Evolutionary conservation across 352 stramenopile species (phyloP).

Genomic region (Globisporangium cederbergense): DNA sequence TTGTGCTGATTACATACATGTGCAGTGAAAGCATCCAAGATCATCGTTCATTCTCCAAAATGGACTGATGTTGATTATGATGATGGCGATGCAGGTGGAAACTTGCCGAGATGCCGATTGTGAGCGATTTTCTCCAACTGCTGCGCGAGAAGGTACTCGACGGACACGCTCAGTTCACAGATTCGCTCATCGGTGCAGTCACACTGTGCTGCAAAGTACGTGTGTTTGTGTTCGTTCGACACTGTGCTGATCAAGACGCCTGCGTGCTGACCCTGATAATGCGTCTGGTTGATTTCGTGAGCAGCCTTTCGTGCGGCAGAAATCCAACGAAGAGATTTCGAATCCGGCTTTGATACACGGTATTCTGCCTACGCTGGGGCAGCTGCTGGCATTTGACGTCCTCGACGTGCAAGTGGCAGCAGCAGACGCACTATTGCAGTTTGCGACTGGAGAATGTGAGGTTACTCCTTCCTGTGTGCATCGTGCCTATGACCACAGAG

Average conservation of each 20-base stretch:
- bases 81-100: constrained; percentile 45
- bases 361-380: constrained; percentile 47
- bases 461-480: neutral
- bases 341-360: constrained; percentile 46
- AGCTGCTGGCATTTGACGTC: constrained; percentile 54
- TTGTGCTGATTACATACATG: neutral
- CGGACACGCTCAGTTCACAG: constrained; percentile 35
- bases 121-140: constrained; percentile 54
- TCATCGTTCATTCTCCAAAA: neutral
- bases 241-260: neutral
- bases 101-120: constrained; percentile 54
- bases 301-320: constrained; percentile 68
- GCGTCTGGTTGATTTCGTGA: neutral
- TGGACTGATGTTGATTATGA: neutral
- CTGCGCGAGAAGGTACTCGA: constrained; percentile 56
- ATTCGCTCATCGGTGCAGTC: constrained; percentile 39
- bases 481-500: neutral
- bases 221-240: neutral
- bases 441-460: constrained; percentile 65
- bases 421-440: constrained; percentile 48
- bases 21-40: neutral
- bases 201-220: constrained; percentile 42
- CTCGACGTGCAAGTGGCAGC: constrained; percentile 62
- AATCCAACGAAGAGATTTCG: constrained; percentile 77
- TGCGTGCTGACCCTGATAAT: neutral